A percentile compares a stretch with the other conserved stretches of the same genome.
Evolutionary conservation across 2,329 filamentous ascomycete species (phyloP).

Genomic region (Arthrobotrys pseudoclavata): DNA sequence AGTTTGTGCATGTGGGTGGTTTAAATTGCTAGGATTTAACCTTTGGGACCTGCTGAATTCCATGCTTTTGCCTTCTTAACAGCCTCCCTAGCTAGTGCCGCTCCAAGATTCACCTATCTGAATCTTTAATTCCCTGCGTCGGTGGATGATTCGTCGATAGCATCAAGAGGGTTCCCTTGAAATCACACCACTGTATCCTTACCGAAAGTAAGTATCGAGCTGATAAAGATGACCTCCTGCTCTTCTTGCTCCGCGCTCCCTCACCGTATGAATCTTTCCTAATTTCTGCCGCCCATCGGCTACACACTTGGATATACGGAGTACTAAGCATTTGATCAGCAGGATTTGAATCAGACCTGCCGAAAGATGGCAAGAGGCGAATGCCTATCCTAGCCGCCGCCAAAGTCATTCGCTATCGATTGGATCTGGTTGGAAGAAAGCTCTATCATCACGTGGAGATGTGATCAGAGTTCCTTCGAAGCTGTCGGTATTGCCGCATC

Average conservation of each 20-base stretch:
- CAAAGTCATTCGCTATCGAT: constrained; percentile 30
- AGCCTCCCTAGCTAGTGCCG: constrained; percentile 13
- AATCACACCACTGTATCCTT: constrained; percentile 27
- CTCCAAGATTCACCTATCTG: constrained; percentile 26
- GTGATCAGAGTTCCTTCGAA: constrained; percentile 16
- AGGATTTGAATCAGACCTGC: constrained; percentile 46
- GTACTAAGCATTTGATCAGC: constrained; percentile 44
- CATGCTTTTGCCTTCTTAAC: constrained; percentile 20
- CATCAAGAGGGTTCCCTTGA: background rate
- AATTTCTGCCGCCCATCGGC: background rate
- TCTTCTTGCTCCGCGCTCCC: background rate
- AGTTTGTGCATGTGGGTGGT: constrained; percentile 29
- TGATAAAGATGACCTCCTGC: constrained; percentile 13
- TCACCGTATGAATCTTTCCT: background rate
- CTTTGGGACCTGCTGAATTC: constrained; percentile 25
- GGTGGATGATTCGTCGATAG: constrained; percentile 17
- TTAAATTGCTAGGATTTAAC: constrained; percentile 20
- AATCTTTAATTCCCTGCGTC: constrained; percentile 1
- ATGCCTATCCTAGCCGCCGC: constrained; percentile 24
- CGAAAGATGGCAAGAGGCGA: constrained; percentile 51
- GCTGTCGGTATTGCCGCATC: constrained; percentile 14
- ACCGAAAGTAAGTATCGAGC: background rate
- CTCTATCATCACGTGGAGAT: constrained; percentile 25
- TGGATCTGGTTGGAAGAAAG: background rate
- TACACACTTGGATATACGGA: background rate